Evolutionary conservation across 495 filamentous ascomycete species (phyloP).

Genomic region (Durotheca rogersii): DNA sequence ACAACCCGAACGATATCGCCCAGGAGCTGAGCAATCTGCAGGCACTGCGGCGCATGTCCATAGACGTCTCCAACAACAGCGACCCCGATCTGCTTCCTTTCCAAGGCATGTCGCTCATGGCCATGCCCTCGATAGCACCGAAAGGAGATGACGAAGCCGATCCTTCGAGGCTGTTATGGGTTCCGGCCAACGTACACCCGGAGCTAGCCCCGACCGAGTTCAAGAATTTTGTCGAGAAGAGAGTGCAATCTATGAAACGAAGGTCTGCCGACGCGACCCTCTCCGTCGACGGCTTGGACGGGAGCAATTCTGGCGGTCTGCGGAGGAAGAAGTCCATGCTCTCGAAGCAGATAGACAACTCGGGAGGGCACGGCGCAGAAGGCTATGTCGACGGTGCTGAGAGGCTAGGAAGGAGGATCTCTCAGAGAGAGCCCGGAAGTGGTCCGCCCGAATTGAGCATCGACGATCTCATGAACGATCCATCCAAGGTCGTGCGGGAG

Average conservation of each 20-base stretch:
- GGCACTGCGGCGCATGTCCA: slow-evolving; percentile 93
- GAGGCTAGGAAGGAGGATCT: slow-evolving; percentile 72
- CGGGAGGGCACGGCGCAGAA: slow-evolving; percentile 58
- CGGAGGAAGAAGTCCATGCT: slow-evolving; percentile 94
- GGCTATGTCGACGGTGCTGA: slow-evolving; percentile 88
- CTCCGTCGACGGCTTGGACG: slow-evolving; percentile 60
- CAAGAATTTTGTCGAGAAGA: slow-evolving; percentile 92
- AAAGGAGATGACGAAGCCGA: slow-evolving; percentile 81
- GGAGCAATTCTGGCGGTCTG: slow-evolving; percentile 63
- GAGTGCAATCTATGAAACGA: slow-evolving; percentile 83
- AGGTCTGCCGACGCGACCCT: slow-evolving; percentile 73
- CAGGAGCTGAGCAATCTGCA: slow-evolving; percentile 95
- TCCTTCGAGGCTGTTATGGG: slow-evolving; percentile 88
- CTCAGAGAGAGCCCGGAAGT: slow-evolving; percentile 45
- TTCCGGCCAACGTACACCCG: slow-evolving; percentile 89
- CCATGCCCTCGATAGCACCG: slow-evolving; percentile 72
- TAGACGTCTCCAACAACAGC: slow-evolving; percentile 88
- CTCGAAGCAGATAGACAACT: slow-evolving; percentile 82
- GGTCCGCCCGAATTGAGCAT: slow-evolving; percentile 62
- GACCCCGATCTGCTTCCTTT: slow-evolving; percentile 94
- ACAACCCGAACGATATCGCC: slow-evolving; percentile 87
- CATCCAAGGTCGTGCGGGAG: slow-evolving; percentile 65
- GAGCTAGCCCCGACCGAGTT: slow-evolving; percentile 96
- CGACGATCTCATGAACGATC: slow-evolving; percentile 79
- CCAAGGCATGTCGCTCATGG: slow-evolving; percentile 56